Percentiles rank a stretch among this genome's conserved stretches.
Conservation (phyloP, 805 yeast species). For the Kazachstania bromeliacearum region DNA sequence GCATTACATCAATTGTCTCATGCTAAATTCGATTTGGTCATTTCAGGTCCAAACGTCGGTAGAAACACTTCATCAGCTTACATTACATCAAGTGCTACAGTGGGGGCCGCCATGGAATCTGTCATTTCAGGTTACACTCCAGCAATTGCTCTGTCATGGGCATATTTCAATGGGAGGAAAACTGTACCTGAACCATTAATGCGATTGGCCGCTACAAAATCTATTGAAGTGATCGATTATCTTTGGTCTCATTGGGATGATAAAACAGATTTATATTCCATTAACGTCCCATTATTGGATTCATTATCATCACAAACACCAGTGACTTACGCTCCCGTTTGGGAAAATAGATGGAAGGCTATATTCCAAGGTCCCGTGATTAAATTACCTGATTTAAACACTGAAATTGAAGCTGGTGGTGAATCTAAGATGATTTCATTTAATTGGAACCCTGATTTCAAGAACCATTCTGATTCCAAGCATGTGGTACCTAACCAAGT, state of each 20-base stretch:
- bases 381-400: slow-evolving; percentile 3
- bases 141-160: slow-evolving; percentile 77
- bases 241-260: slow-evolving; percentile 50
- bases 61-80: slow-evolving; percentile 85
- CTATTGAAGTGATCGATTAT: slow-evolving; percentile 54
- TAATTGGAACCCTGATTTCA: slow-evolving; percentile 80
- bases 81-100: slow-evolving; percentile 85
- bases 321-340: slow-evolving; percentile 65
- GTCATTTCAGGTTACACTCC: slow-evolving; percentile 53
- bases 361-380: slow-evolving; percentile 35
- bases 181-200: slow-evolving; percentile 41
- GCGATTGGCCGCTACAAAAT: slow-evolving; percentile 54
- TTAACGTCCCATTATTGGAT: slow-evolving; percentile 71
- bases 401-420: slow-evolving; percentile 42
- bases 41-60: slow-evolving; percentile 95
- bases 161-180: slow-evolving; percentile 48
- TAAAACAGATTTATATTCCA: slow-evolving; percentile 62
- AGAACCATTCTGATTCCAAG: slow-evolving; percentile 25
- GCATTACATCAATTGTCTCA: slow-evolving; percentile 64
- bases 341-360: slow-evolving; percentile 72
- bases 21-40: slow-evolving; percentile 63
- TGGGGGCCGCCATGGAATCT: slow-evolving; percentile 96
- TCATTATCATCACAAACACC: slow-evolving; percentile 47
- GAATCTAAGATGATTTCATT: slow-evolving; percentile 41
- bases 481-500: slow-evolving; percentile 8